phyloP scores from a whole-genome alignment of 2,329 filamentous ascomycete genomes.

The Ophiocordyceps camponoti-leonardi region DNA sequence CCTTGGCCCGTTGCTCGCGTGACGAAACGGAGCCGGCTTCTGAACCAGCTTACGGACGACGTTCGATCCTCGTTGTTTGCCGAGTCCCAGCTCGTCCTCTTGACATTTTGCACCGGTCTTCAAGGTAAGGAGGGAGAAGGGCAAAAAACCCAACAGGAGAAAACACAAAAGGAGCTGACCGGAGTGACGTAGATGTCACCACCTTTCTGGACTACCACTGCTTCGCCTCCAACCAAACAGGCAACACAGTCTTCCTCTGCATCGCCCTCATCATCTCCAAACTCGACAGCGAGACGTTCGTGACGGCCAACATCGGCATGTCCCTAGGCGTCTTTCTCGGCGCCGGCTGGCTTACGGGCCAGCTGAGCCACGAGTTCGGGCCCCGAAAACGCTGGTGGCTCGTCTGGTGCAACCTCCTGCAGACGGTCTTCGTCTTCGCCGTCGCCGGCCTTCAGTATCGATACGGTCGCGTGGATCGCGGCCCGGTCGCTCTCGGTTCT shows the following conservation, averaged over 20 bases:
- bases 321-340: conserved; percentile 38
- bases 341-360: conserved; percentile 37
- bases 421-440: conserved; percentile 34
- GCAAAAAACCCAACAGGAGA: too few species aligned
- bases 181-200: too few species aligned
- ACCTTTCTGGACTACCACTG: conserved; percentile 44
- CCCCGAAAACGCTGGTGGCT: conserved; percentile 35
- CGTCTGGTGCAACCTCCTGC: conserved; percentile 33
- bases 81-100: conserved; percentile 26
- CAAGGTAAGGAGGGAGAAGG: conserved; percentile 18
- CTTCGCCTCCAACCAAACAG: conserved; percentile 48
- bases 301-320: conserved; percentile 34
- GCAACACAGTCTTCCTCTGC: conserved; percentile 43
- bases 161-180: too few species aligned
- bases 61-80: conserved; percentile 22
- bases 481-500: conserved; percentile 22
- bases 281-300: conserved; percentile 29
- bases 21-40: neutral
- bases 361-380: conserved; percentile 34
- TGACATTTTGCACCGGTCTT: conserved; percentile 33
- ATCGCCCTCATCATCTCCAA: conserved; percentile 31
- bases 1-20: neutral
- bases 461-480: conserved; percentile 17
- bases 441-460: conserved; percentile 30
- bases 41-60: conserved; percentile 8